Conservation (phyloP, 257 asterid species). For the Salvia miltiorrhiza region DNA sequence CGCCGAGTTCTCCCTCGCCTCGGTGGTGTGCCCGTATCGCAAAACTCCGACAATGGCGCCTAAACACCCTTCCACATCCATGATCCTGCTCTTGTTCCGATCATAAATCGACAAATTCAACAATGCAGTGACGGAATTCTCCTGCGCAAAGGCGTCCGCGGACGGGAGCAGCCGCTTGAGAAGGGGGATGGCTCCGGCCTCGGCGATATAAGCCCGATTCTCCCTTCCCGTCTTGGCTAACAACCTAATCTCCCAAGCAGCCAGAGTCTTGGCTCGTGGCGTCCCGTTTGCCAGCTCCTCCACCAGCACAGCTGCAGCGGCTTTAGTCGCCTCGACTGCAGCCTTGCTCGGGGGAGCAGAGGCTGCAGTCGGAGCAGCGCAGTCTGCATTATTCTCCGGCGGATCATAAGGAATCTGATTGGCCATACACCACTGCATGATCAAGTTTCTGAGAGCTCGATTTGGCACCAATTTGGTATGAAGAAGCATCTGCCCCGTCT, state of each 20-base stretch:
- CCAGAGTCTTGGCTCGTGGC: slow-evolving; percentile 54
- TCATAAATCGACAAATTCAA: slow-evolving; percentile 81
- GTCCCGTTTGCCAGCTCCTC: slow-evolving; percentile 65
- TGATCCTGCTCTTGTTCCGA: slow-evolving; percentile 65
- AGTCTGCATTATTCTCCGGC: slow-evolving; percentile 53
- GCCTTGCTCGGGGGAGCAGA: slow-evolving; percentile 58
- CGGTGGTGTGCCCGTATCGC: slow-evolving; percentile 64
- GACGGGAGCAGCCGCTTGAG: slow-evolving; percentile 55
- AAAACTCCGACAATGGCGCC: slow-evolving; percentile 62
- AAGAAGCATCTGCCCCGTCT: slow-evolving; percentile 75
- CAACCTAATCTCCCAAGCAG: slow-evolving; percentile 77
- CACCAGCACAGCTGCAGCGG: slow-evolving; percentile 57
- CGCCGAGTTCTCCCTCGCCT: slow-evolving; percentile 91
- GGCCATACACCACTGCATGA: slow-evolving; percentile 78
- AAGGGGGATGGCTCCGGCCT: slow-evolving; percentile 78
- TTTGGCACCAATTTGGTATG: slow-evolving; percentile 65
- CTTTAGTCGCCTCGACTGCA: slow-evolving; percentile 65
- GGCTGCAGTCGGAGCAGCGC: slow-evolving; percentile 28
- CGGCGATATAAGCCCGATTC: slow-evolving; percentile 79
- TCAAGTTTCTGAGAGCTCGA: slow-evolving; percentile 68
- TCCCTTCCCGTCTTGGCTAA: slow-evolving; percentile 76
- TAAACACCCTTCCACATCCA: slow-evolving; percentile 81
- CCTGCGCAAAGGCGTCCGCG: slow-evolving; percentile 68
- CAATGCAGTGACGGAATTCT: slow-evolving; percentile 88
- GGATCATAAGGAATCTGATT: slow-evolving; percentile 56